Conservation (phyloP, 106 monocot species). For the Dactylorhiza incarnata region DNA sequence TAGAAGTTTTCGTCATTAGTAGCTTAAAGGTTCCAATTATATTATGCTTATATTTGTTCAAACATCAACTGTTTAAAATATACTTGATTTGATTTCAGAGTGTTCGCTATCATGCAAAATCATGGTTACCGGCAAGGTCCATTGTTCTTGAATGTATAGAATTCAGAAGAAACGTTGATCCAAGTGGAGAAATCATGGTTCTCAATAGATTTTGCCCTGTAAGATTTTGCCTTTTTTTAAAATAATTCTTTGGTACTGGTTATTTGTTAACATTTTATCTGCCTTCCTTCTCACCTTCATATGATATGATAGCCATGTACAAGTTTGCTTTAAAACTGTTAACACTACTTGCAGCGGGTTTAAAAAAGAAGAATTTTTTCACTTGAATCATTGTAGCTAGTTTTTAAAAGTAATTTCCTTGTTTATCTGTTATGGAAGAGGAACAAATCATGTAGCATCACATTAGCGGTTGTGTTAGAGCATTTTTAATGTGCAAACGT, state of each 20-base stretch:
- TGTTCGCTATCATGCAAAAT: slow-evolving; percentile 53
- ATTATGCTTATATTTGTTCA: neutral
- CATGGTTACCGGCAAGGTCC: slow-evolving; percentile 89
- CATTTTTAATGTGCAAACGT: too few relatives aligned
- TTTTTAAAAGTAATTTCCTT: too few relatives aligned
- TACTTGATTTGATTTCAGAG: slow-evolving; percentile 24
- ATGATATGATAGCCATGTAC: neutral
- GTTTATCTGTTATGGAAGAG: too few relatives aligned
- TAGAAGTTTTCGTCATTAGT: neutral
- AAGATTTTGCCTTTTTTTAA: slow-evolving; percentile 16
- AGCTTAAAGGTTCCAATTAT: neutral
- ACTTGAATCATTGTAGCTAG: neutral
- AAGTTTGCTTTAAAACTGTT: neutral
- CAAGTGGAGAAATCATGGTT: slow-evolving; percentile 88
- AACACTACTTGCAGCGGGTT: too few relatives aligned
- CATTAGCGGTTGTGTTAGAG: too few relatives aligned
- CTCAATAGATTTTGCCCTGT: slow-evolving; percentile 75
- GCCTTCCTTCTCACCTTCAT: neutral
- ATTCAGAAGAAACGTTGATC: slow-evolving; percentile 46
- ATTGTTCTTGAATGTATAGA: slow-evolving; percentile 67
- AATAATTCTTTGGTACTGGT: neutral
- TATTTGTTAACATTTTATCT: neutral
- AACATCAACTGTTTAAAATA: neutral
- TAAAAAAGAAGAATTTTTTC: neutral
- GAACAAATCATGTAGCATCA: too few relatives aligned